Base-by-base conservation (phyloP, 2,329 filamentous ascomycete genomes). In the Hortaea werneckii region DNA sequence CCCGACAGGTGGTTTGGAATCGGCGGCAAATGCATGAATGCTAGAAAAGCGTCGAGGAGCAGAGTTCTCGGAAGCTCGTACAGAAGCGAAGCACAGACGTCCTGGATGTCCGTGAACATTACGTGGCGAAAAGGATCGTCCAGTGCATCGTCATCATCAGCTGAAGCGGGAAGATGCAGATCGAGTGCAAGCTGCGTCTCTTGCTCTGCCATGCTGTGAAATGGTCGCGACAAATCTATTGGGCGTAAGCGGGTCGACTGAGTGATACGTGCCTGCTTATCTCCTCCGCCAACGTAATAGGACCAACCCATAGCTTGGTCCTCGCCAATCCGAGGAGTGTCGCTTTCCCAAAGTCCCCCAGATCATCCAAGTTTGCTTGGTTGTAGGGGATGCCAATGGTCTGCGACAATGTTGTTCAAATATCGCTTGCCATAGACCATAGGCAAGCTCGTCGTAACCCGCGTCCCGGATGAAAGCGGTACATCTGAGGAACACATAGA, bases 281-380 rank as follows among this genome's bases (percentile, higher is more conserved):
- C 40, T 12, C 27, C 35, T 34, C 40, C 4, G 9, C 34, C 7
- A 20, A 29, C 34, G 28, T 73, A 80, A n/a, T 68, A 58, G 1
- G 58, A 61, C 88, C 88, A 95, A 1, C 88, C 87, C 50, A 73
- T 71, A 2, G 87, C 82, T 1, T 70, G 72, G 1, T 66, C 58
- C 55, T 96, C 90, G 7, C 90, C 90, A 44, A 95, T 76, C 5
- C 90, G 78, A 0, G 84, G 71, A 0, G 79, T 74, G 59, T 95
- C 90, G 46, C 80, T 85, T 48, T 95, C 87, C 92, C 92, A 96
- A 52, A 95, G 2, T 81, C 74, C 41, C 77, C 70, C 50, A 95
- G 85, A 0, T 57, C 54, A 39, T 28, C 66, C 10, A 50, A 52
- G 1, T 40, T 40, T 7, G 46, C 45, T 41, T 42, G 52, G 20